A percentile compares a stretch with the other conserved stretches of the same genome.
Conservation (phyloP, 2,329 filamentous ascomycete genomes). For the Colletotrichum agaves region DNA sequence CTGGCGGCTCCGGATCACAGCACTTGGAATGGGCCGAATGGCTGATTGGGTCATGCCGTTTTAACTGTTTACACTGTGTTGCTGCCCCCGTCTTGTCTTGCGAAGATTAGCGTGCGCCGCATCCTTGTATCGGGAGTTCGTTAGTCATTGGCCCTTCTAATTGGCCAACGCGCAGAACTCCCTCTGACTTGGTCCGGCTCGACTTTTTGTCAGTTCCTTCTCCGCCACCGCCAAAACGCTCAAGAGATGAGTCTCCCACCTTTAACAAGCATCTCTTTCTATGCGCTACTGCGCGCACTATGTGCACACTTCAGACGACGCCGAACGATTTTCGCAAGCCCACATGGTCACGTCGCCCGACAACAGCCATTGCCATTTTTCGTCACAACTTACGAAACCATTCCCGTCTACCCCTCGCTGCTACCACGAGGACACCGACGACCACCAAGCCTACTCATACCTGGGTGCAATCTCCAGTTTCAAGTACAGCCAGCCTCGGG, state of each 20-base stretch:
- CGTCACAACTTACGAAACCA: slow-evolving; percentile 14
- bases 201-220: not conserved
- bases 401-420: not conserved
- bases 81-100: slow-evolving; percentile 3
- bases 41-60: slow-evolving; percentile 1
- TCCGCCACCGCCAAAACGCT: slow-evolving; percentile 19
- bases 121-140: slow-evolving; percentile 30
- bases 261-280: not conserved
- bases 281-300: slow-evolving; percentile 27
- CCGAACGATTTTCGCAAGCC: slow-evolving; percentile 3
- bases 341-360: slow-evolving; percentile 20
- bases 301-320: slow-evolving; percentile 30
- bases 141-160: slow-evolving; percentile 30
- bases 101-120: slow-evolving; percentile 30
- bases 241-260: not conserved
- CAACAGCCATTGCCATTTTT: not conserved
- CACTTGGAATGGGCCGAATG: slow-evolving; percentile 30
- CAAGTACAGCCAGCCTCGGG: slow-evolving; percentile 7
- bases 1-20: slow-evolving; percentile 19
- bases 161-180: slow-evolving; percentile 11
- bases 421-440: not conserved
- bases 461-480: slow-evolving; percentile 2
- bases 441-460: not conserved
- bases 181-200: slow-evolving; percentile 2
- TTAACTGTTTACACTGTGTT: slow-evolving; percentile 21